Evolutionary conservation across 768 basidiomycete genomes (phyloP), one percentile per base, ranked within the genome.

Genomic region (Lentinula guzmanii): DNA sequence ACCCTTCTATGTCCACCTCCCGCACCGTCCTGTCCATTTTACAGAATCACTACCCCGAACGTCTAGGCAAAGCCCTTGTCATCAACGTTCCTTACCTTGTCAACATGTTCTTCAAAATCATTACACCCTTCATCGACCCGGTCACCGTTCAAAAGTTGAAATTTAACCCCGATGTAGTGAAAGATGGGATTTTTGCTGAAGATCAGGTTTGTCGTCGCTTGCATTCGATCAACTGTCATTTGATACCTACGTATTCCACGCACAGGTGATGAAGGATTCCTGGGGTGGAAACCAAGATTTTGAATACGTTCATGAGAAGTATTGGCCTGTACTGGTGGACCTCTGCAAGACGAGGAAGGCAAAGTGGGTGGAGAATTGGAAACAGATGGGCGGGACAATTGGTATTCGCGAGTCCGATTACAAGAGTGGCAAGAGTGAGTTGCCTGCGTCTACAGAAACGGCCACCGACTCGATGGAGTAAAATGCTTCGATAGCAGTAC

Each of bases 21-120:
- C 74, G 78, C 5, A 66, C 79, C 6, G 80, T 84, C 11, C 78
- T 89, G 58, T 72, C 79, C 70, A 88, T 91, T 65, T 77, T 93
- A 13, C 91, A 93, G 67, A 81, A 84, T 24, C 91, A 94, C 69
- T 94, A 93, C 67, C 92, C 92, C 0, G 94, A 96, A 70, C 85
- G 94, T 3, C 84, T 96, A 37, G 92, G 91, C 28, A 69, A 71
- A 33, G 82, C 91, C 1, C 72, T 92, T 46, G 84, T 93, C 67
- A 78, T 87, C 62, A 90, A 94, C 66, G 80, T 94, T n/a, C 93
- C 93, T 3, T 93, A 85, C 76, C 70, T 91, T 54, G 69, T 93
- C 55, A 84, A 82, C 60, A 78, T 83, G 0, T 93, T 93, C 74
- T 88, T 85, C 78, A 91, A 87, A 65, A 71, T 92, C 65, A 86